Evolutionary conservation across 768 basidiomycete genomes (phyloP).

Genomic region (Lactarius vividus): DNA sequence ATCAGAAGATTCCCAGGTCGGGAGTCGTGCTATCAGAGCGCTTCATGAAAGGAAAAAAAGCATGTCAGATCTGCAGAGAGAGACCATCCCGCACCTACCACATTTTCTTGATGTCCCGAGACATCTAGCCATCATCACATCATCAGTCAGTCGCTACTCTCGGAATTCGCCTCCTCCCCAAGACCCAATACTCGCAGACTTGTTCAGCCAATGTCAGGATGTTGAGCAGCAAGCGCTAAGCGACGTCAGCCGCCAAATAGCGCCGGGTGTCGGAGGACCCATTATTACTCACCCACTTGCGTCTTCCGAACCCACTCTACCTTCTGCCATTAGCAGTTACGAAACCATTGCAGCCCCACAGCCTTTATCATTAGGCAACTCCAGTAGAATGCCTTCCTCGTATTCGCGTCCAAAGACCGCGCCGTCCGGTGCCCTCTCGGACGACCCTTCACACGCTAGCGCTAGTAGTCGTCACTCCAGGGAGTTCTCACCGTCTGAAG

Average conservation of each 20-base stretch:
- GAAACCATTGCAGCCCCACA: not conserved
- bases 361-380: not conserved
- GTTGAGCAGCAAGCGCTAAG: constrained; percentile 68
- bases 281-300: not conserved
- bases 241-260: constrained; percentile 52
- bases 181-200: constrained; percentile 48
- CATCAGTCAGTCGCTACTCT: constrained; percentile 65
- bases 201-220: constrained; percentile 61
- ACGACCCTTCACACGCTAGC: constrained; percentile 28
- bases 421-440: constrained; percentile 18
- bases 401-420: constrained; percentile 24
- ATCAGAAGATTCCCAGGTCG: constrained; percentile 35
- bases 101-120: constrained; percentile 75
- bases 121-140: constrained; percentile 73
- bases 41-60: constrained; percentile 54
- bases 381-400: constrained; percentile 22
- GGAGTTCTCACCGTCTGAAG: constrained; percentile 9
- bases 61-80: constrained; percentile 59
- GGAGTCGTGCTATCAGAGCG: constrained; percentile 46
- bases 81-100: constrained; percentile 70
- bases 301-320: constrained; percentile 4
- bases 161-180: constrained; percentile 32
- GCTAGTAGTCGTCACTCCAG: constrained; percentile 23
- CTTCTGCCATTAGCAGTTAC: not conserved
- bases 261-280: not conserved